A percentile compares a stretch with the other conserved stretches of the same genome.
phyloP scores from a whole-genome alignment of 176 grass and related monocot species.

The Musa troglodytarum region DNA sequence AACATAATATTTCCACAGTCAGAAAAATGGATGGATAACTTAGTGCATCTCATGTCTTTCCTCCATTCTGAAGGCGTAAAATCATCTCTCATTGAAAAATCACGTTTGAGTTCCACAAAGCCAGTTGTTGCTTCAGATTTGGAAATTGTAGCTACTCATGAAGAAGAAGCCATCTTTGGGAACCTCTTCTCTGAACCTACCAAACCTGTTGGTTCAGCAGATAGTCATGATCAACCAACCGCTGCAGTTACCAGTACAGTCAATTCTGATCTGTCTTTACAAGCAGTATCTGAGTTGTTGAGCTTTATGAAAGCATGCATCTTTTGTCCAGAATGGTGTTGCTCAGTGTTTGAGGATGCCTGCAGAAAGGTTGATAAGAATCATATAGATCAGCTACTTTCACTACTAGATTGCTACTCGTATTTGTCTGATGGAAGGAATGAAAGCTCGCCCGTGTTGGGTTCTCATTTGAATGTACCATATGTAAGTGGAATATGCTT shows the following conservation, averaged over 20 bases:
- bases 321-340: constrained; percentile 67
- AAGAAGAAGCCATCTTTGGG: constrained; percentile 91
- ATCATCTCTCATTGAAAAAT: constrained; percentile 51
- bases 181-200: constrained; percentile 81
- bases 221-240: constrained; percentile 53
- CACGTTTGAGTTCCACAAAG: constrained; percentile 45
- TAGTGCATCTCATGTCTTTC: constrained; percentile 70
- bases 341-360: constrained; percentile 50
- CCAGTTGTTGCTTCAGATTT: constrained; percentile 52
- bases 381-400: constrained; percentile 75
- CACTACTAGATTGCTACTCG: constrained; percentile 48
- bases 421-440: constrained; percentile 49
- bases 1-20: constrained; percentile 54
- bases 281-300: constrained; percentile 66
- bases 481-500: constrained; percentile 61
- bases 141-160: constrained; percentile 63
- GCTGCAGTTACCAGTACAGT: constrained; percentile 25
- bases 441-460: constrained; percentile 21
- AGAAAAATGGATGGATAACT: constrained; percentile 77
- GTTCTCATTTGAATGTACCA: constrained; percentile 20
- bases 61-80: constrained; percentile 72
- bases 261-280: constrained; percentile 50
- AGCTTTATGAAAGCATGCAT: constrained; percentile 60
- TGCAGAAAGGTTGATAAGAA: constrained; percentile 45
- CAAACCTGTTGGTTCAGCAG: constrained; percentile 41